A percentile compares a stretch with the other conserved stretches of the same genome.
Conservation (phyloP, 257 asterid genomes). For the Echites panduratus region DNA sequence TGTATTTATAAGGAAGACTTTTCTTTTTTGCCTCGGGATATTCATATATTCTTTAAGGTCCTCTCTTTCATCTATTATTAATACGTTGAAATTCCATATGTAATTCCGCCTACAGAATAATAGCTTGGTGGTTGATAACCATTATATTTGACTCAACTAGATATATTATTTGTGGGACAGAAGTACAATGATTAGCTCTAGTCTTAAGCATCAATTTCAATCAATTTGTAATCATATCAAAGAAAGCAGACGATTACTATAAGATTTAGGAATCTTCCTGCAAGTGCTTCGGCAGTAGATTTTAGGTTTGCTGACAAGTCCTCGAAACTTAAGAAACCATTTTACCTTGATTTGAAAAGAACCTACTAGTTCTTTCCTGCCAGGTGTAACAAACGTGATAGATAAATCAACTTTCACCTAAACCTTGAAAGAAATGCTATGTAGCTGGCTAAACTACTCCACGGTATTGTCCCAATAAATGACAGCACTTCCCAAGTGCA, state of each 20-base stretch:
- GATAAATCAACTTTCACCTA: neutral
- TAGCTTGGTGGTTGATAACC: neutral
- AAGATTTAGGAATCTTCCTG: neutral
- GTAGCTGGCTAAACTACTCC: neutral
- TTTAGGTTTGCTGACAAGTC: neutral
- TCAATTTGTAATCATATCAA: neutral
- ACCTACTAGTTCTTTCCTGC: neutral
- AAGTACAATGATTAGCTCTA: neutral
- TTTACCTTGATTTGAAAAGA: neutral
- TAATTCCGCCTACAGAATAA: neutral
- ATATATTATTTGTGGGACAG: neutral
- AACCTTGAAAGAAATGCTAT: neutral
- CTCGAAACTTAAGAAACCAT: neutral
- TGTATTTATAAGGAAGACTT: neutral
- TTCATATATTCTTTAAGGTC: neutral
- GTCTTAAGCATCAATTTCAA: neutral
- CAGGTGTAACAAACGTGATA: neutral
- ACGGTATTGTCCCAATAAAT: neutral
- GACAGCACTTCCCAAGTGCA: neutral
- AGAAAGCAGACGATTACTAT: neutral
- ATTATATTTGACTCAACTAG: neutral
- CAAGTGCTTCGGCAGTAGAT: neutral
- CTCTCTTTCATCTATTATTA: neutral
- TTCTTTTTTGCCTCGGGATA: neutral
- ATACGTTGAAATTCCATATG: neutral